Conservation (phyloP, 1,139 yeast genomes). For the Yamadazyma dushanensis region DNA sequence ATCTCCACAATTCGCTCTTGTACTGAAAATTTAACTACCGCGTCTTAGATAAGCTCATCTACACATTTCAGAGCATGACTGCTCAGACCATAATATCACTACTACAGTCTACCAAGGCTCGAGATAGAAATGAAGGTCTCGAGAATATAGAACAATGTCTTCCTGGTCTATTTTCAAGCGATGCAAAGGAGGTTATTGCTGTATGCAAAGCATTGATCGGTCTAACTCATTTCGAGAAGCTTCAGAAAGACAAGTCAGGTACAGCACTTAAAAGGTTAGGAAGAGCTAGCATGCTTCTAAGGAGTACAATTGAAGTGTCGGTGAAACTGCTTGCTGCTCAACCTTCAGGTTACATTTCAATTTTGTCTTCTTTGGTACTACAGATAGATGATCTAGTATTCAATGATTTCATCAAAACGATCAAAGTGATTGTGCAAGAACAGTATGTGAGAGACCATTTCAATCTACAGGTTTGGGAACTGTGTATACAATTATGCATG, state of each 20-base stretch:
- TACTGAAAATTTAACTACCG: neutral
- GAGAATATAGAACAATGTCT: slow-evolving; percentile 8
- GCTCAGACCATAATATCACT: slow-evolving; percentile 1
- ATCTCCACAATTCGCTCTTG: neutral
- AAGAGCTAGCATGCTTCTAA: slow-evolving; percentile 10
- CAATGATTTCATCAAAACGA: slow-evolving; percentile 11
- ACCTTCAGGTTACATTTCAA: slow-evolving; percentile 7
- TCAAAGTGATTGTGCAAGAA: slow-evolving; percentile 11
- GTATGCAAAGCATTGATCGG: slow-evolving; percentile 12
- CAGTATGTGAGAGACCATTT: slow-evolving; percentile 18
- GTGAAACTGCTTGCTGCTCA: slow-evolving; percentile 8
- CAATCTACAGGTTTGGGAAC: slow-evolving; percentile 12
- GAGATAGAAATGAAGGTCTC: slow-evolving; percentile 16
- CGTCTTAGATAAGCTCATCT: slow-evolving; percentile 1
- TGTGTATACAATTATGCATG: slow-evolving; percentile 7
- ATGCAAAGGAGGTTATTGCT: slow-evolving; percentile 11
- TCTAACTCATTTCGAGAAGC: slow-evolving; percentile 11
- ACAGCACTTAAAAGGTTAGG: slow-evolving; percentile 7
- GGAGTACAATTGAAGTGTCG: slow-evolving; percentile 11
- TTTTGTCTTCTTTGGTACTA: slow-evolving; percentile 7
- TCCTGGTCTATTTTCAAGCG: slow-evolving; percentile 9
- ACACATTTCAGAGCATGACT: slow-evolving; percentile 1
- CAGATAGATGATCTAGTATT: slow-evolving; percentile 8
- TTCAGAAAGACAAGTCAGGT: slow-evolving; percentile 9
- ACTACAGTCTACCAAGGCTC: slow-evolving; percentile 12